phyloP scores from a whole-genome alignment of 1,284 basidiomycete genomes.

The Ceratobasidium sp. region DNA sequence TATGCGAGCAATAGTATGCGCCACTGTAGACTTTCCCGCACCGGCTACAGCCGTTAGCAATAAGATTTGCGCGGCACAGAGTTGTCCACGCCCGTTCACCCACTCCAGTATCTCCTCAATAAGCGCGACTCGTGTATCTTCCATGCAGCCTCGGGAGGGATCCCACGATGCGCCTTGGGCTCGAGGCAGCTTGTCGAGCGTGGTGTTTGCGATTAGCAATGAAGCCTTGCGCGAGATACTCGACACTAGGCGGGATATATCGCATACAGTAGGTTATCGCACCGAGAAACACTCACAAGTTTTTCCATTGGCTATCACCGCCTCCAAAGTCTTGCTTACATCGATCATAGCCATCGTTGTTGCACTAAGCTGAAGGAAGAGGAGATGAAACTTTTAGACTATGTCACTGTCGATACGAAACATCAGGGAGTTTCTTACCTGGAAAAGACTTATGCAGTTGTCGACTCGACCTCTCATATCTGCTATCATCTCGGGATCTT shows the following conservation, averaged over 20 bases:
- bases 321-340: not conserved
- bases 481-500: conserved; percentile 1
- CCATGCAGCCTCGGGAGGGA: conserved; percentile 1
- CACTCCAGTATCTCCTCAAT: not conserved
- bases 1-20: conserved; percentile 18
- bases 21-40: conserved; percentile 19
- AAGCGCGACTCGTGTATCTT: not conserved
- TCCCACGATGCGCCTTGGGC: conserved; percentile 31
- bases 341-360: not conserved
- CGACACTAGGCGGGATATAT: too few species aligned
- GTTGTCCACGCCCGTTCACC: not conserved
- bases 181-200: conserved; percentile 14
- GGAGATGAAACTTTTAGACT: not conserved
- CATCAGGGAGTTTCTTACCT: not conserved
- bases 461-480: conserved; percentile 6
- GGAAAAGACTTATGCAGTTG: not conserved
- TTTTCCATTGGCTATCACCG: not conserved
- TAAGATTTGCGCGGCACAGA: not conserved
- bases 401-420: not conserved
- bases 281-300: conserved; percentile 18
- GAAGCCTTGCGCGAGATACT: not conserved
- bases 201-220: not conserved
- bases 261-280: too few species aligned
- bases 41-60: conserved; percentile 17
- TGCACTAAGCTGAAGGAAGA: not conserved